Base-by-base conservation (phyloP, 768 basidiomycete genomes). In the Lactarius hengduanensis region DNA sequence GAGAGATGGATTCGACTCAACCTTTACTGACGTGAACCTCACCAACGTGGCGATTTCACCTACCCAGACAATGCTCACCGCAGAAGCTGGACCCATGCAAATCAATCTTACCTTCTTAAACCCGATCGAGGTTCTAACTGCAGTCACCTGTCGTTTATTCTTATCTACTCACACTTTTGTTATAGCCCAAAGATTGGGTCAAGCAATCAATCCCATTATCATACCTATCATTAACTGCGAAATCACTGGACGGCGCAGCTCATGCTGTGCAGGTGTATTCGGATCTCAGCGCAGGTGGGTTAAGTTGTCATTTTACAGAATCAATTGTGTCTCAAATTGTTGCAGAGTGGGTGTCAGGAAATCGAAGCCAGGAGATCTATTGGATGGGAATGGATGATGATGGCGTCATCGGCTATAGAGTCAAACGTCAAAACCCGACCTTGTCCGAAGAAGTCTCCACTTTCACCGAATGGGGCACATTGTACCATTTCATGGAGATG, bases 141-240 rank as follows among this genome's bases (percentile, higher is more conserved):
- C 4, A 22, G 6, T 18, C 15, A 6, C 40, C 34, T 11, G 15
- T 13, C 45, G n/a, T 32, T 55, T 13, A 53, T 22, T 18, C 0
- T 20, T 20, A 13, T n/a, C 16, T 4, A 50, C 40, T 20, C 45
- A 20, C 11, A 53, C 34, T 40, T 43, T 40, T 38, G 40, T 32
- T 1, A n/a, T 20, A 79, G 77, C 77, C 78, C 0, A 69, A 71
- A 11, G 76, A 80, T 68, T 74, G 76, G 62, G 75, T 78, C 56
- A 72, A 71, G 26, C 78, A 79, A 61, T 79, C 79, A 1, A 59
- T 80, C 3, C 78, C 80, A 9, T 79, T 80, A 68, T 75, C 78
- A 15, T 80, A 80, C 61, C 54, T 80, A 15, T 68, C 74, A 9
- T 62, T 80, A 10, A 69, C 72, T 10, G 77, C 73, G 6, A 58